Percentiles rank a stretch among this genome's conserved stretches.
phyloP scores from a whole-genome alignment of 1,139 yeast species.

The Yamadazyma diospyri region DNA sequence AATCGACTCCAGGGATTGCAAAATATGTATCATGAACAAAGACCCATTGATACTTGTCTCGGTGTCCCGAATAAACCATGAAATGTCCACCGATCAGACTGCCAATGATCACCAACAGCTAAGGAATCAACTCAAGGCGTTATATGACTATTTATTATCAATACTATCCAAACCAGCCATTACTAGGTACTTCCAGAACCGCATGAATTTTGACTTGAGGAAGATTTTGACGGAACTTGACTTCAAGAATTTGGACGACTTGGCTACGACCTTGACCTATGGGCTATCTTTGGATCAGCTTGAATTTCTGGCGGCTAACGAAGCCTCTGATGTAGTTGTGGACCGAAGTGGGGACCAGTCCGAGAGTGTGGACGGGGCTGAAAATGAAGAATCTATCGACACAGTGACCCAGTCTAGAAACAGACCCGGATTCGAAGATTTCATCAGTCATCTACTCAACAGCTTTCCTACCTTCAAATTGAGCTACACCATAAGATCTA shows the following conservation, averaged over 20 bases:
- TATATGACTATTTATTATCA: constrained; percentile 77
- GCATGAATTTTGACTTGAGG: constrained; percentile 81
- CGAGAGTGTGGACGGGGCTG: neutral
- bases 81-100: constrained; percentile 16
- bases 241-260: constrained; percentile 58
- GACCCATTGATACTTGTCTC: constrained; percentile 76
- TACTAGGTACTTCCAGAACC: constrained; percentile 58
- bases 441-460: constrained; percentile 25
- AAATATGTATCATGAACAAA: constrained; percentile 59
- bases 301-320: neutral
- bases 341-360: too few species aligned
- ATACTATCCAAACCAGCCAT: constrained; percentile 77
- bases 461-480: constrained; percentile 31
- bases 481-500: constrained; percentile 32
- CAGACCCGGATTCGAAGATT: constrained; percentile 23
- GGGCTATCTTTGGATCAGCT: constrained; percentile 15
- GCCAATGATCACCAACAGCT: constrained; percentile 34
- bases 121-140: constrained; percentile 62
- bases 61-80: constrained; percentile 49
- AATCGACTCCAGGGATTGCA: constrained; percentile 25
- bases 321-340: neutral
- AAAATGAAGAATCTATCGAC: neutral
- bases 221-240: constrained; percentile 69
- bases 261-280: constrained; percentile 52
- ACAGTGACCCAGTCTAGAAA: neutral